A percentile compares a stretch with the other conserved stretches of the same genome.
Evolutionary conservation across 345 rosid genomes (phyloP).

Genomic region (Aurinia saxatilis): DNA sequence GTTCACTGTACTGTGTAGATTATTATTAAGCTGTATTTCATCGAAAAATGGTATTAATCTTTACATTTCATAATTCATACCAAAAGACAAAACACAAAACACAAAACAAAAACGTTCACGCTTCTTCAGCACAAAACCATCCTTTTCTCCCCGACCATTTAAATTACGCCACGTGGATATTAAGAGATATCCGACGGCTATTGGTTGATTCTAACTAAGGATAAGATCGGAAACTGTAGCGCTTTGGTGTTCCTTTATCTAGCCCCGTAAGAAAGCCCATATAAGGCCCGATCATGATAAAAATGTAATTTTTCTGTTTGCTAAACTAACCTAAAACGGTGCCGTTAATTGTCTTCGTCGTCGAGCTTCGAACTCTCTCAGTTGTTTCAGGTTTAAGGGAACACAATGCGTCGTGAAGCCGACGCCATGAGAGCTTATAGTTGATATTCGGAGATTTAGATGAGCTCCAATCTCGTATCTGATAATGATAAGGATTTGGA

Average conservation of each 20-base stretch:
- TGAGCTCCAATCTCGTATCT: conserved; percentile 20
- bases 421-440: conserved; percentile 24
- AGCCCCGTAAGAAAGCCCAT: background rate
- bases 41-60: no score
- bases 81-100: no score
- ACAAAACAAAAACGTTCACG: conserved; percentile 3
- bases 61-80: no score
- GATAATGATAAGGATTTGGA: conserved; percentile 34
- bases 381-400: background rate
- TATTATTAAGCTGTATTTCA: no score
- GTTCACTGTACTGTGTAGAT: no score
- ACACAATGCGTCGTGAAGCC: conserved; percentile 18
- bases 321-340: background rate
- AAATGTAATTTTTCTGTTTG: no score
- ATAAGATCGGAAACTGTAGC: background rate
- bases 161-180: background rate
- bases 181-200: conserved; percentile 11
- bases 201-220: background rate
- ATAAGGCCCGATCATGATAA: background rate
- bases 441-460: conserved; percentile 8
- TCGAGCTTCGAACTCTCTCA: background rate
- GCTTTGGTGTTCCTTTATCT: background rate
- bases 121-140: conserved; percentile 11
- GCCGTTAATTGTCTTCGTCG: conserved; percentile 3
- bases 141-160: background rate